These are phyloP conservation scores for Condylostoma magnum DNA, from an alignment of 169 alveolate species.

Conservation along the genomic window DNA sequence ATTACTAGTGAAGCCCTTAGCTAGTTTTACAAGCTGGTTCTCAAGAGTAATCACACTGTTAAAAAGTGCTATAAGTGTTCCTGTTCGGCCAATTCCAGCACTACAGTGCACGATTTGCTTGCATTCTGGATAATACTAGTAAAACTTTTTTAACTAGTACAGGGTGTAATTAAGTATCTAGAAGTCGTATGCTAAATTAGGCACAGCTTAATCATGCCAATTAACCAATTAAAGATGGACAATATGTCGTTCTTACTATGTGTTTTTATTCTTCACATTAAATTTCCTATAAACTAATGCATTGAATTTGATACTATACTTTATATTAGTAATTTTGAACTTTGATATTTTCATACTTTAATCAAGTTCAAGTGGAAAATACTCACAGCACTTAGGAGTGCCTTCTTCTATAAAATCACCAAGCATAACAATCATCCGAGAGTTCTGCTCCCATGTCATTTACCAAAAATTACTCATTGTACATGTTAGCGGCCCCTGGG, in stretches of 20 bases:
- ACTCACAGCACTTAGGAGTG: conserved; percentile 8
- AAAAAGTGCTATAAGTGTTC: conserved; percentile 76
- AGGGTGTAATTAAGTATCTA: too few species aligned
- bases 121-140: too few species aligned
- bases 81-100: conserved; percentile 90
- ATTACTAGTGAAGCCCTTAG: conserved; percentile 9
- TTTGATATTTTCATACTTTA: too few species aligned
- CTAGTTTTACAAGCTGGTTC: not conserved
- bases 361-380: conserved; percentile 13
- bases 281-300: too few species aligned
- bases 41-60: conserved; percentile 35
- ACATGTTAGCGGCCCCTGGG: conserved; percentile 17
- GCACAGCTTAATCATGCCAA: too few species aligned
- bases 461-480: conserved; percentile 17
- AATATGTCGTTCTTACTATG: too few species aligned
- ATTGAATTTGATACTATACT: too few species aligned
- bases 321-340: too few species aligned
- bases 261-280: too few species aligned
- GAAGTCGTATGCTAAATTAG: too few species aligned
- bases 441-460: conserved; percentile 16
- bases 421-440: not conserved
- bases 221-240: too few species aligned
- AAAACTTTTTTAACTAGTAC: too few species aligned
- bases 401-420: not conserved
- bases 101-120: conserved; percentile 87